phyloP scores from a whole-genome alignment of 129 eudicot species.

The Lactuca sativa region DNA sequence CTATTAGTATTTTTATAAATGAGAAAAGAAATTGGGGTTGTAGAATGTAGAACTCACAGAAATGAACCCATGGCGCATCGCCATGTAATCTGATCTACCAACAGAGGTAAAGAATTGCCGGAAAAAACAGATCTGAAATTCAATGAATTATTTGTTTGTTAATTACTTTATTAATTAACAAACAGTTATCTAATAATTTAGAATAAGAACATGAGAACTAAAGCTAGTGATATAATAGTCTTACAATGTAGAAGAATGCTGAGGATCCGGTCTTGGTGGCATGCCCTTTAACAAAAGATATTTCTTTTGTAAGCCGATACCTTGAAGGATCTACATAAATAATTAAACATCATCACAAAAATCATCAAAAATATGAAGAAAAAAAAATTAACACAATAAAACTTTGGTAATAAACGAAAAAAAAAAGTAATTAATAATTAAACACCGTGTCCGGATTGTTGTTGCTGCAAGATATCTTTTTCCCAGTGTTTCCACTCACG shows the following conservation, averaged over 20 bases:
- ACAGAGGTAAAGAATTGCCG: constrained; percentile 73
- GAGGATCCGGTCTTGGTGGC: constrained; percentile 43
- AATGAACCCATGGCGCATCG: constrained; percentile 78
- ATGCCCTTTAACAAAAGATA: constrained; percentile 65
- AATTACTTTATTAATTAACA: constrained; percentile 1
- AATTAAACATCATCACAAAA: constrained; percentile 1
- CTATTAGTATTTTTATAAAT: too few species aligned
- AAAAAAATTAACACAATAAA: background rate
- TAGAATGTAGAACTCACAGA: constrained; percentile 42
- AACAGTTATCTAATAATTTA: background rate
- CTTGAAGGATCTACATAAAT: constrained; percentile 49
- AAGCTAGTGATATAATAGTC: constrained; percentile 4
- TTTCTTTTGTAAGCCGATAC: constrained; percentile 71
- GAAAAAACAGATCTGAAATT: constrained; percentile 66
- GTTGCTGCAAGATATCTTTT: constrained; percentile 36
- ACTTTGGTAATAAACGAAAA: background rate
- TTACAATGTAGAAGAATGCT: constrained; percentile 54
- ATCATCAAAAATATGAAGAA: constrained; percentile 9
- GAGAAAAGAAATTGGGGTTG: background rate
- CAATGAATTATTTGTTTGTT: constrained; percentile 5
- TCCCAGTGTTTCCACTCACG: constrained; percentile 92
- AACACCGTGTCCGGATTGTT: constrained; percentile 43
- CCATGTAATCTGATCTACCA: constrained; percentile 63
- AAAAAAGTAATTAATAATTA: background rate
- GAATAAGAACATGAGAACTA: constrained; percentile 7